These are phyloP conservation scores for Ophiocordyceps sinensis DNA, from an alignment of 2,329 filamentous ascomycete species.

Conservation along the genomic window DNA sequence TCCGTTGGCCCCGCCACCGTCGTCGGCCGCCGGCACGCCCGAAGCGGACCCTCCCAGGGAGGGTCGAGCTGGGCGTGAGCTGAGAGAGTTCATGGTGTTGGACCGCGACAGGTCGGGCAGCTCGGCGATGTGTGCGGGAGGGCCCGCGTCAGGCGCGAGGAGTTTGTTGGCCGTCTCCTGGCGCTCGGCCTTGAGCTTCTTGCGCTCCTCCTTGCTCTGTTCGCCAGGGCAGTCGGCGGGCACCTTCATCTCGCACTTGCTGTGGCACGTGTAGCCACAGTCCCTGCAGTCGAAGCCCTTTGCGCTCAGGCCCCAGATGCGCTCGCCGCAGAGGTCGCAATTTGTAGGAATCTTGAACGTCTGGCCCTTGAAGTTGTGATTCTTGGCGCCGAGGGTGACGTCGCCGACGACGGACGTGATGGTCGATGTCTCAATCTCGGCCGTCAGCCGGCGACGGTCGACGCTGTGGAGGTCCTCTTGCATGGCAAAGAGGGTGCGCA, in stretches of 20 bases:
- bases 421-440: slow-evolving; percentile 84
- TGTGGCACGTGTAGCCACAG: slow-evolving; percentile 96
- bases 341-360: slow-evolving; percentile 99
- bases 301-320: slow-evolving; percentile 92
- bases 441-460: slow-evolving; percentile 71
- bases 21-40: slow-evolving; percentile 29
- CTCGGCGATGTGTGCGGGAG: slow-evolving; percentile 36
- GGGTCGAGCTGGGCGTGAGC: slow-evolving; percentile 66
- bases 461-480: slow-evolving; percentile 77
- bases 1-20: slow-evolving; percentile 17
- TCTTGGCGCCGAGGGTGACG: slow-evolving; percentile 79
- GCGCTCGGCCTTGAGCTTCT: slow-evolving; percentile 76
- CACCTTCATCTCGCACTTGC: slow-evolving; percentile 98
- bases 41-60: slow-evolving; percentile 36
- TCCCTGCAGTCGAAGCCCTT: slow-evolving; percentile 95
- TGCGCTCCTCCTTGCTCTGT: slow-evolving; percentile 85
- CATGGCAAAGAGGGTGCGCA: slow-evolving; percentile 67
- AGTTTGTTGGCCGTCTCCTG: slow-evolving; percentile 62
- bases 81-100: slow-evolving; percentile 82
- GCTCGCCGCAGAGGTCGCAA: slow-evolving; percentile 89
- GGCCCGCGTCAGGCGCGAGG: slow-evolving; percentile 29
- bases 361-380: slow-evolving; percentile 96
- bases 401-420: slow-evolving; percentile 88
- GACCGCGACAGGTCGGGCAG: slow-evolving; percentile 57
- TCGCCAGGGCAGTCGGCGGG: slow-evolving; percentile 92